Evolutionary conservation across 2,329 filamentous ascomycete genomes (phyloP).

Genomic region (Alternaria gaisen): DNA sequence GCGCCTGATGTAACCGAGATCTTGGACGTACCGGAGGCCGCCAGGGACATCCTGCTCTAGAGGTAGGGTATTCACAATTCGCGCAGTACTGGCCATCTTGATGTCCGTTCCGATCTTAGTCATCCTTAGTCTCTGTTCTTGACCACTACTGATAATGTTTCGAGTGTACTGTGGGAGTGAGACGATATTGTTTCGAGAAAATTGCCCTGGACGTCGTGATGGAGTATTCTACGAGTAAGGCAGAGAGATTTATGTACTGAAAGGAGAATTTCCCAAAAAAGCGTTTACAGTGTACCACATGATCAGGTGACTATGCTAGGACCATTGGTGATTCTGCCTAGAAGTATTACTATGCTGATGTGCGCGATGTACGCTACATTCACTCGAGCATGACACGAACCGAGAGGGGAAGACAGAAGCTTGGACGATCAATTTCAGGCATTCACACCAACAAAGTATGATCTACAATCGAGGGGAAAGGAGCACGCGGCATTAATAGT

Average conservation of each 20-base stretch:
- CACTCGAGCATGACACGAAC: not conserved
- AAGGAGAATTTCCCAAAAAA: not conserved
- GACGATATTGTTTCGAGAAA: not conserved
- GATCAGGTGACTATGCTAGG: not conserved
- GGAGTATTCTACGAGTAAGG: not conserved
- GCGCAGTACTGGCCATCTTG: not conserved
- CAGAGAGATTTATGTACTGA: not conserved
- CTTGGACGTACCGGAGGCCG: not conserved
- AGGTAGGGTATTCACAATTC: not conserved
- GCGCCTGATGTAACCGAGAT: not conserved
- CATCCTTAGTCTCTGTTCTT: not conserved
- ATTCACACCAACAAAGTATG: too few species aligned
- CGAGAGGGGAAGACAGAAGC: not conserved
- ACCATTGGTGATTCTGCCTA: not conserved
- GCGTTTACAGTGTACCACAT: not conserved
- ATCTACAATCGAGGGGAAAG: too few species aligned
- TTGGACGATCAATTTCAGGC: too few species aligned
- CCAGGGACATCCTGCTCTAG: not conserved
- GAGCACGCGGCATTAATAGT: too few species aligned
- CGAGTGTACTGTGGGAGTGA: not conserved
- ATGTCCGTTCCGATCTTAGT: not conserved
- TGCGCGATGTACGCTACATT: not conserved
- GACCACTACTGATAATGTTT: not conserved
- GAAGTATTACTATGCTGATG: not conserved
- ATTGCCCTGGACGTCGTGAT: not conserved